Conservation (phyloP, 768 basidiomycete species). For the Mycena filopes region DNA sequence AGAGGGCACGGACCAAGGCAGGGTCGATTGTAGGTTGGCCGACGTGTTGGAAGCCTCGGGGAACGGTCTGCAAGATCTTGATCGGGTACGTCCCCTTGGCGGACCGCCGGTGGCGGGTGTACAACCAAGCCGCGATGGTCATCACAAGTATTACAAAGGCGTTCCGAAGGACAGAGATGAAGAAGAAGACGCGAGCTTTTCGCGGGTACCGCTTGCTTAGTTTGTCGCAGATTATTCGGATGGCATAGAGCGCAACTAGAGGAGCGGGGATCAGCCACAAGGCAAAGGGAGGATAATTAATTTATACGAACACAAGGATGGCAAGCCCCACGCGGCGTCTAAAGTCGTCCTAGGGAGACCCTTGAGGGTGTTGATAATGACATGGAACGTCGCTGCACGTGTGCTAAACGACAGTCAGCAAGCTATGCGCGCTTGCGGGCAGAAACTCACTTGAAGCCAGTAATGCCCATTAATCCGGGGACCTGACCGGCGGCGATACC, state of each 20-base stretch:
- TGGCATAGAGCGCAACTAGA: conserved; percentile 67
- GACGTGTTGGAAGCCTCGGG: conserved; percentile 80
- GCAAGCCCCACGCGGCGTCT: conserved; percentile 92
- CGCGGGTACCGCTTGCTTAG: conserved; percentile 70
- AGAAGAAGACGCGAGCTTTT: conserved; percentile 78
- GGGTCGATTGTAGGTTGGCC: conserved; percentile 51
- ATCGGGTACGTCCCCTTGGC: conserved; percentile 80
- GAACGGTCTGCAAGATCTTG: conserved; percentile 85
- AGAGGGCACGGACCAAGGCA: conserved; percentile 73
- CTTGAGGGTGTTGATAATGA: conserved; percentile 94
- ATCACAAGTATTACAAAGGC: conserved; percentile 91
- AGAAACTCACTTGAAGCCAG: conserved; percentile 77
- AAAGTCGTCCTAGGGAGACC: conserved; percentile 74
- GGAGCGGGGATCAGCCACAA: neutral
- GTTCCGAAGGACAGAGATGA: conserved; percentile 79
- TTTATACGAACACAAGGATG: conserved; percentile 58
- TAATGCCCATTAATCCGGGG: conserved; percentile 89
- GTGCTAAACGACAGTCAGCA: conserved; percentile 61
- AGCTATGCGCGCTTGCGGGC: conserved; percentile 3
- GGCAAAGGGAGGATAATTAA: neutral
- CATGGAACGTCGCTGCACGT: conserved; percentile 82
- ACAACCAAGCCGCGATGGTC: conserved; percentile 89
- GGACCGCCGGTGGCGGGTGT: conserved; percentile 71
- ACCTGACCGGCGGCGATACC: conserved; percentile 88
- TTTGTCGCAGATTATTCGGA: conserved; percentile 66